Evolutionary conservation across 805 yeast genomes (phyloP), one percentile per base, ranked within the genome.

Genomic region (Nematodospora valgi): DNA sequence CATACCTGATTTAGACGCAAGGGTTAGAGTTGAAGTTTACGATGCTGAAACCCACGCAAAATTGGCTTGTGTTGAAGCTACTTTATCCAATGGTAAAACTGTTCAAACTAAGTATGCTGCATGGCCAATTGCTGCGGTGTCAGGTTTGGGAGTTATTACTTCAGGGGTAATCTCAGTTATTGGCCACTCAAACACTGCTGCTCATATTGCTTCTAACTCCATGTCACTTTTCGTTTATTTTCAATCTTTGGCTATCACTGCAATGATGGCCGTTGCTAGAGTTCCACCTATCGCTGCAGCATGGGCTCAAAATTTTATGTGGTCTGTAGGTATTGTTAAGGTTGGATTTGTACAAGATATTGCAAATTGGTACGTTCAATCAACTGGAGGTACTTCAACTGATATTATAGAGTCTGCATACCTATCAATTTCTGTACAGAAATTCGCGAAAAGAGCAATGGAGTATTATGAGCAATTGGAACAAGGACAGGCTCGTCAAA

Each of bases 271-370:
- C 38, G 97, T 91, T 20, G 76, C 86, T 14, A 69, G 77, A 41
- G 85, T 87, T 14, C 98, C 98, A 2, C 98, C 98, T 2, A 89
- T 93, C 47, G 98, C 97, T 4, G 87, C 95, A 3, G 89, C 98
- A 2, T 91, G 98, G 98, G 80, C 94, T 21, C 96, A 91, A 62
- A 93, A 91, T 65, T 93, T 93, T 69, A 80, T 78, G 60, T 91
- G 98, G 98, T 80, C 97, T 2, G 76, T 91, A 76, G 98, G 98
- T 30, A 81, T 91, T 45, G 85, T 93, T 49, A 73, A 74, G 35
- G 77, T 80, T 6, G 59, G 62, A 10, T 86, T 88, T 51, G 82
- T 91, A 77, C 96, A 89, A 58, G 58, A 69, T 27, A 84, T 87
- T 43, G 82, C 93, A 45, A 76, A 82, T 56, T 91, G 98, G 98